phyloP scores from a whole-genome alignment of 345 rosid genomes.

The Ailanthus altissimus region DNA sequence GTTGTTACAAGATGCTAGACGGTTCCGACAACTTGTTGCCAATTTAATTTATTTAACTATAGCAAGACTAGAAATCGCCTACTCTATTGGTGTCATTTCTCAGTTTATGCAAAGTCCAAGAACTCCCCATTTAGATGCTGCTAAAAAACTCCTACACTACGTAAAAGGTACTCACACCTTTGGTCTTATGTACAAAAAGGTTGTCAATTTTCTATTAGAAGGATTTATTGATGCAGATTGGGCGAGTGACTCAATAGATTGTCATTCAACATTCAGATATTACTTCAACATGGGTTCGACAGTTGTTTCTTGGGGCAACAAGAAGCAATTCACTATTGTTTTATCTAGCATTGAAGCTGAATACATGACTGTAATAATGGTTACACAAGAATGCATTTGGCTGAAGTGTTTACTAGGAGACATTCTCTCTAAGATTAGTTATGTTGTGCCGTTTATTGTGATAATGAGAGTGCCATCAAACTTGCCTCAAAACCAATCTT shows the following conservation, averaged over 20 bases:
- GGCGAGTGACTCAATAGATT: not conserved
- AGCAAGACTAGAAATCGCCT: not conserved
- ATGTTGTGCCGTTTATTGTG: not conserved
- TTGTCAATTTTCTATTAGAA: too few species aligned
- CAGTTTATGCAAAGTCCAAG: not conserved
- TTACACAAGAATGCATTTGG: not conserved
- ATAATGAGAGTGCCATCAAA: not conserved
- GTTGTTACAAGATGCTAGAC: not conserved
- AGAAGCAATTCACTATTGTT: not conserved
- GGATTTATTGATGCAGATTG: not conserved
- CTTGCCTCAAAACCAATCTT: not conserved
- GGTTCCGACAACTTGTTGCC: not conserved
- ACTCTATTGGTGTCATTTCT: not conserved
- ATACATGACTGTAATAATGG: not conserved
- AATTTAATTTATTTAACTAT: not conserved
- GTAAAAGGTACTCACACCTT: not conserved
- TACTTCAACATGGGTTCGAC: not conserved
- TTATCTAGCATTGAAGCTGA: not conserved
- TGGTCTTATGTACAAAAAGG: not conserved
- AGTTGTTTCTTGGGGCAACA: not conserved
- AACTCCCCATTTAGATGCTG: not conserved
- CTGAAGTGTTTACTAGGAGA: not conserved
- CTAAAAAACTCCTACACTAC: too few species aligned
- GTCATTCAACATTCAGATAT: not conserved
- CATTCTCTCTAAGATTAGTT: too few species aligned